Conservation (phyloP, 2,329 filamentous ascomycete species). For the Fusarium dlaminii region DNA sequence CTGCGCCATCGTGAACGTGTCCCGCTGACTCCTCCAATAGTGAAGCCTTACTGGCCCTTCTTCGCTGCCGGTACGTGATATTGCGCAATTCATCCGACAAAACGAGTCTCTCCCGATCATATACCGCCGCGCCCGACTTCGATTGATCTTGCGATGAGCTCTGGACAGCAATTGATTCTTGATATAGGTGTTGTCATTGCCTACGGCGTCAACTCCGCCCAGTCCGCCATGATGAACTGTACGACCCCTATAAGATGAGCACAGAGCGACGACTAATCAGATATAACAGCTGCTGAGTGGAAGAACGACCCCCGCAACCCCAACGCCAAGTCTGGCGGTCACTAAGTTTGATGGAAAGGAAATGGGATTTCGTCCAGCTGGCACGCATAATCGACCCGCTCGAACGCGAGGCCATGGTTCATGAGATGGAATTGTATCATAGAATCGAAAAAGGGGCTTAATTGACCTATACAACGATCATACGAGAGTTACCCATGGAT, state of each 20-base stretch:
- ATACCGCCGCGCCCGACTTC: constrained; percentile 6
- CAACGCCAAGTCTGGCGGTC: constrained; percentile 58
- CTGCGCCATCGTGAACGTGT: constrained; percentile 26
- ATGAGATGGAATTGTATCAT: constrained; percentile 54
- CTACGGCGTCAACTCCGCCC: constrained; percentile 89
- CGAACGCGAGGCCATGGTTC: constrained; percentile 35
- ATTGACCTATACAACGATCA: constrained; percentile 47
- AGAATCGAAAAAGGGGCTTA: constrained; percentile 49
- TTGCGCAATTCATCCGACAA: constrained; percentile 27
- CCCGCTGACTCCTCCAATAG: constrained; percentile 60
- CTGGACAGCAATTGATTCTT: constrained; percentile 40
- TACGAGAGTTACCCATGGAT: background rate
- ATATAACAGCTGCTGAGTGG: constrained; percentile 81
- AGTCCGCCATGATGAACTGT: constrained; percentile 82
- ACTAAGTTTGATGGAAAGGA: constrained; percentile 51
- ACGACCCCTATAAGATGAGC: constrained; percentile 42
- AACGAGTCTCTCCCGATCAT: constrained; percentile 5
- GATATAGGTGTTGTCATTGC: constrained; percentile 79
- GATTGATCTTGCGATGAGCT: constrained; percentile 34
- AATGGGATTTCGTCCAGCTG: constrained; percentile 36
- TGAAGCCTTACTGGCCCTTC: constrained; percentile 92
- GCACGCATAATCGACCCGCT: constrained; percentile 42
- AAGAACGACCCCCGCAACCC: constrained; percentile 97
- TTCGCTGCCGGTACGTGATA: constrained; percentile 85
- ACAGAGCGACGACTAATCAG: constrained; percentile 40